Percentiles rank a stretch among this genome's conserved stretches.
phyloP scores from a whole-genome alignment of 108 stramenopile genomes.

The Tribonema minus region DNA sequence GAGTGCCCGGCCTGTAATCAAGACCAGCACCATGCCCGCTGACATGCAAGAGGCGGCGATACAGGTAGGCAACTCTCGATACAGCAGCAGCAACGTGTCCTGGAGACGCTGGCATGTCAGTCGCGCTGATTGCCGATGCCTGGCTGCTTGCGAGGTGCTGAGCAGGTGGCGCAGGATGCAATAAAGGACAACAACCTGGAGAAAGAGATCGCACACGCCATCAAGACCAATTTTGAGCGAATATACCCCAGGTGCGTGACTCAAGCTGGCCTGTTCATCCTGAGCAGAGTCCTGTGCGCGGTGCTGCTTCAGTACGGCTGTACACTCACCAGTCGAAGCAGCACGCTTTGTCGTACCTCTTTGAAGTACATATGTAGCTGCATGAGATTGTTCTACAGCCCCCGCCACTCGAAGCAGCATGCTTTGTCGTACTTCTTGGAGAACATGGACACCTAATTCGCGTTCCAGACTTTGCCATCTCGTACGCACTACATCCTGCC shows the following conservation, averaged over 20 bases:
- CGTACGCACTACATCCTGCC: too few relatives aligned
- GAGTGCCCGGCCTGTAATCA: slow-evolving; percentile 30
- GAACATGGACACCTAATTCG: too few relatives aligned
- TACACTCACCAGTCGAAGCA: not conserved
- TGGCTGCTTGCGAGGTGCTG: too few relatives aligned
- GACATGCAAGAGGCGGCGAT: slow-evolving; percentile 23
- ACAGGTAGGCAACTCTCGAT: not conserved
- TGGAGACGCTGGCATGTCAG: too few relatives aligned
- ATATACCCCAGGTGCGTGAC: slow-evolving; percentile 3
- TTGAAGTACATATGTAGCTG: not conserved
- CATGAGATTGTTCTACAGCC: not conserved
- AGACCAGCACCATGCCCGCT: slow-evolving; percentile 30
- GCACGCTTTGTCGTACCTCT: not conserved
- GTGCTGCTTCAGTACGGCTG: not conserved
- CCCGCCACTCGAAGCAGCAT: not conserved
- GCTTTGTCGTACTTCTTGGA: not conserved
- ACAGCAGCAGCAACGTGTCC: too few relatives aligned
- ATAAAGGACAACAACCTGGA: slow-evolving; percentile 52
- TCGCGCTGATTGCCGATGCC: too few relatives aligned
- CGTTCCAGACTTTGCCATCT: too few relatives aligned
- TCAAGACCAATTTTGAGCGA: slow-evolving; percentile 45
- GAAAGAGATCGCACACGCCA: slow-evolving; percentile 50
- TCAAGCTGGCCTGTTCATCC: not conserved
- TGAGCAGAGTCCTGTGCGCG: too few relatives aligned
- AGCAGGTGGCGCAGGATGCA: slow-evolving; percentile 51